Conservation (phyloP, 805 yeast genomes). For the Yarrowia hollandica region DNA sequence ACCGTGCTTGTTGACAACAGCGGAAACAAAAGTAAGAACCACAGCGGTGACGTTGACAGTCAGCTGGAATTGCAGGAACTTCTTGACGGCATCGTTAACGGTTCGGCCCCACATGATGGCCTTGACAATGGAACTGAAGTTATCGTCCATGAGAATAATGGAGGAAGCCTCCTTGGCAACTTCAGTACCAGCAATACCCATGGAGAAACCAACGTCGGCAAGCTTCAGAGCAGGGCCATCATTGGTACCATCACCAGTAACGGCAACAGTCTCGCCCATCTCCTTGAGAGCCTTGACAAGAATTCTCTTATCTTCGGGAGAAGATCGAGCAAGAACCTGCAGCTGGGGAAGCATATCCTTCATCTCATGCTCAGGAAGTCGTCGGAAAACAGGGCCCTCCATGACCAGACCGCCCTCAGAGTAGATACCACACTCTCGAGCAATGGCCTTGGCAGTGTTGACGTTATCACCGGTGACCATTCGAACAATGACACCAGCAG, state of each 20-base stretch:
- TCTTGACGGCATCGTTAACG: slow-evolving; percentile 89
- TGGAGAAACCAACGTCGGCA: slow-evolving; percentile 97
- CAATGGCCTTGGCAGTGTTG: slow-evolving; percentile 87
- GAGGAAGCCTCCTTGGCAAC: slow-evolving; percentile 98
- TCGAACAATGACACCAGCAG: slow-evolving; percentile 91
- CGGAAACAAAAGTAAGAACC: slow-evolving; percentile 85
- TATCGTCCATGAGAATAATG: slow-evolving; percentile 89
- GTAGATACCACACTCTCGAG: slow-evolving; percentile 79
- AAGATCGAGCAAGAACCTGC: slow-evolving; percentile 86
- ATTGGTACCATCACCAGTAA: slow-evolving; percentile 98
- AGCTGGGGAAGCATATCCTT: slow-evolving; percentile 64
- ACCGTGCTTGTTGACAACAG: slow-evolving; percentile 79
- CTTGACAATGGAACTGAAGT: slow-evolving; percentile 89
- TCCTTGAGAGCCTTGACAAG: slow-evolving; percentile 77
- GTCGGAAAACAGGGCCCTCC: slow-evolving; percentile 92
- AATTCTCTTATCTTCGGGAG: slow-evolving; percentile 91
- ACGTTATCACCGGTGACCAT: slow-evolving; percentile 99
- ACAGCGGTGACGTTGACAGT: slow-evolving; percentile 98
- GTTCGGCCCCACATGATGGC: slow-evolving; percentile 99
- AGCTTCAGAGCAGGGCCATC: slow-evolving; percentile 97
- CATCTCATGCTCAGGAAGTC: slow-evolving; percentile 59
- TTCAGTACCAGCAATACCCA: slow-evolving; percentile 98
- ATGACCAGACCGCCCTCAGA: slow-evolving; percentile 62
- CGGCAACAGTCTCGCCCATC: slow-evolving; percentile 93
- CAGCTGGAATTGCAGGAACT: slow-evolving; percentile 92